Evolutionary conservation across 495 filamentous ascomycete genomes (phyloP).

Genomic region (Penicillium samsonianum): DNA sequence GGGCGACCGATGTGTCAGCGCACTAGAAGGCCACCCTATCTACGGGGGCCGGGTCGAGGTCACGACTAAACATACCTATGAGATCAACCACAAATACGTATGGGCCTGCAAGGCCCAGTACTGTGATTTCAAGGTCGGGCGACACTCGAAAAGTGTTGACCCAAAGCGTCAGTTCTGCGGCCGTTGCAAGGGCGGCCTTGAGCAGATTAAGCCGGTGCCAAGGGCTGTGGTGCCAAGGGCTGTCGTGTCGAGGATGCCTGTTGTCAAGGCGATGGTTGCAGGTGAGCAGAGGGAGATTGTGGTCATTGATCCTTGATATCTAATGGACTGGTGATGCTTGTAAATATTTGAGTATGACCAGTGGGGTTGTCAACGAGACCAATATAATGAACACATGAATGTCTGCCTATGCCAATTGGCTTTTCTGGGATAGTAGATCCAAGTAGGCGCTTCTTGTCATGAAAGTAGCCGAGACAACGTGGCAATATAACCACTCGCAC

Average conservation of each 20-base stretch:
- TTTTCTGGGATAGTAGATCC: not conserved
- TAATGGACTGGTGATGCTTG: not conserved
- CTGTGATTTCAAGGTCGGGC: constrained; percentile 68
- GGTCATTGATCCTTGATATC: constrained; percentile 16
- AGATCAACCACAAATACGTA: constrained; percentile 85
- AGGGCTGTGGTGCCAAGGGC: constrained; percentile 57
- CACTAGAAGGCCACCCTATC: constrained; percentile 43
- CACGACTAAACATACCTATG: constrained; percentile 83
- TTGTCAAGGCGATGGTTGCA: not conserved
- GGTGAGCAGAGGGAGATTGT: constrained; percentile 16
- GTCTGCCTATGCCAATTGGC: not conserved
- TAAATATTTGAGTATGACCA: not conserved
- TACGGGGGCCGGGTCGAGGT: constrained; percentile 64
- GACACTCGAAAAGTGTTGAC: constrained; percentile 84
- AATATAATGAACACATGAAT: not conserved
- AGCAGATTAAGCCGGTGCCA: constrained; percentile 80
- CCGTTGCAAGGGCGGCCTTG: constrained; percentile 61
- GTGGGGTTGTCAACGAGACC: not conserved
- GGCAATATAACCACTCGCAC: too few species aligned
- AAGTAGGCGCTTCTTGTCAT: too few species aligned
- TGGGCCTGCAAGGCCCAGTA: constrained; percentile 66
- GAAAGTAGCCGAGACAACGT: too few species aligned
- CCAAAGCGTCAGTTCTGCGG: constrained; percentile 66
- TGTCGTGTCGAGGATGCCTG: constrained; percentile 56
- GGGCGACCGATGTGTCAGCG: constrained; percentile 50